Percentiles rank a stretch among this genome's conserved stretches.
phyloP scores from a whole-genome alignment of 331 rosid species.

The Phaseolus coccineus region DNA sequence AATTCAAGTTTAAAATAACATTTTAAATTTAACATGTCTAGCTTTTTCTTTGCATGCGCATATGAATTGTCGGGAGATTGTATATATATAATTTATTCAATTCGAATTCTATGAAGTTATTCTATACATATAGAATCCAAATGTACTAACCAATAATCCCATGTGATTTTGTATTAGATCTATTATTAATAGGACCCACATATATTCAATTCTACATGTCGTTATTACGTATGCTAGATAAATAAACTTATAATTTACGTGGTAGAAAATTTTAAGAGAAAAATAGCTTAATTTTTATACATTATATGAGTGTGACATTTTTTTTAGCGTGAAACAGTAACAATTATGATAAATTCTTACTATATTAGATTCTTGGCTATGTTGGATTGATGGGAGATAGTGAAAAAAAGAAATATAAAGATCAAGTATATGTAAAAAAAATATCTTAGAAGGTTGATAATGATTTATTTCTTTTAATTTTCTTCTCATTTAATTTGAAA shows the following conservation, averaged over 20 bases:
- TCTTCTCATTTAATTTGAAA: too few species aligned
- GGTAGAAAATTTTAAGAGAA: background rate
- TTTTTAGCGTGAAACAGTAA: too few species aligned
- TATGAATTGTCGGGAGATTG: constrained; percentile 26
- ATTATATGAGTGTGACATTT: too few species aligned
- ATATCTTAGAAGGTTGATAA: too few species aligned
- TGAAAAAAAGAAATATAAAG: too few species aligned
- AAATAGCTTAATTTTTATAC: background rate
- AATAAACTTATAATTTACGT: background rate
- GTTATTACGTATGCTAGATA: background rate
- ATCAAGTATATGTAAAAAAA: too few species aligned
- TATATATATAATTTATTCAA: too few species aligned
- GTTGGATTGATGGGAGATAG: too few species aligned
- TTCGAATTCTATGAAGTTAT: background rate
- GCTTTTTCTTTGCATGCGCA: background rate
- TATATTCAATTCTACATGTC: background rate
- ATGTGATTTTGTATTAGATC: constrained; percentile 8
- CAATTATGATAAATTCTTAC: too few species aligned
- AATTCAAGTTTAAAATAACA: background rate
- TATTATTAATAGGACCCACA: constrained; percentile 11
- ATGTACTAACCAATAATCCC: constrained; percentile 18
- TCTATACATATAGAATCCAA: constrained; percentile 10
- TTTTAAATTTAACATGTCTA: background rate
- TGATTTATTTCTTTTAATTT: too few species aligned
- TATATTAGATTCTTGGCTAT: too few species aligned